Evolutionary conservation across 176 grass and related monocot species (phyloP).

Genomic region (Juncus inflexus): DNA sequence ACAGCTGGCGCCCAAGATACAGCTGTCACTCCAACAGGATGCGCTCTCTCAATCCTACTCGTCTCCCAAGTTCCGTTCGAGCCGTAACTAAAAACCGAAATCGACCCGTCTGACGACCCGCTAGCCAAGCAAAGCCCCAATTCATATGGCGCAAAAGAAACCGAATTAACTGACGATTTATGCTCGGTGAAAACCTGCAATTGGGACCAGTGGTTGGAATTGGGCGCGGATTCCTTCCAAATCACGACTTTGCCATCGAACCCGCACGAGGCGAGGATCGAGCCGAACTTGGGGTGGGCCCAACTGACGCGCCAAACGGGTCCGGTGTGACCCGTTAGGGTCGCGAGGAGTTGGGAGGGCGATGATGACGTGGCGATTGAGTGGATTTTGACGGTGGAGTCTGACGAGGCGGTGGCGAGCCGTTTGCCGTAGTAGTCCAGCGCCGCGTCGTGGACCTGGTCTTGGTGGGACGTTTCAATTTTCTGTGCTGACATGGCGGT

Average conservation of each 20-base stretch:
- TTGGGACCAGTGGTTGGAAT: slow-evolving; percentile 55
- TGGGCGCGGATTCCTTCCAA: slow-evolving; percentile 63
- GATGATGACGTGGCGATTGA: slow-evolving; percentile 32
- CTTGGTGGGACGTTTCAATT: slow-evolving; percentile 71
- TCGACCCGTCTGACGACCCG: slow-evolving; percentile 62
- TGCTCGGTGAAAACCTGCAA: slow-evolving; percentile 55
- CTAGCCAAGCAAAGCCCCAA: slow-evolving; percentile 56
- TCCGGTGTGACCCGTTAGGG: slow-evolving; percentile 57
- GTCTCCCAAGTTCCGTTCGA: slow-evolving; percentile 57
- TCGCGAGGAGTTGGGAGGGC: slow-evolving; percentile 52
- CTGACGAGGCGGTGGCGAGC: slow-evolving; percentile 68
- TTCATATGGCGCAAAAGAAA: slow-evolving; percentile 68
- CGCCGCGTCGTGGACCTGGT: slow-evolving; percentile 62
- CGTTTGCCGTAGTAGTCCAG: slow-evolving; percentile 84
- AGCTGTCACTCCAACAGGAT: slow-evolving; percentile 59
- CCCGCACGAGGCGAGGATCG: slow-evolving; percentile 66
- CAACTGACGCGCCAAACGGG: slow-evolving; percentile 65
- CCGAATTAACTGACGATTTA: slow-evolving; percentile 72
- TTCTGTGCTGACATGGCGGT: slow-evolving; percentile 57
- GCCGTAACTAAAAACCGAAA: slow-evolving; percentile 51
- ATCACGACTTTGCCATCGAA: slow-evolving; percentile 74
- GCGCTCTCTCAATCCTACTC: slow-evolving; percentile 49
- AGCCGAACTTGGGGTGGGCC: slow-evolving; percentile 74
- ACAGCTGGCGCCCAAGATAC: slow-evolving; percentile 69
- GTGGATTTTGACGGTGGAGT: slow-evolving; percentile 50